Evolutionary conservation across 805 yeast species (phyloP).

Genomic region (Candida ascalaphidarum): DNA sequence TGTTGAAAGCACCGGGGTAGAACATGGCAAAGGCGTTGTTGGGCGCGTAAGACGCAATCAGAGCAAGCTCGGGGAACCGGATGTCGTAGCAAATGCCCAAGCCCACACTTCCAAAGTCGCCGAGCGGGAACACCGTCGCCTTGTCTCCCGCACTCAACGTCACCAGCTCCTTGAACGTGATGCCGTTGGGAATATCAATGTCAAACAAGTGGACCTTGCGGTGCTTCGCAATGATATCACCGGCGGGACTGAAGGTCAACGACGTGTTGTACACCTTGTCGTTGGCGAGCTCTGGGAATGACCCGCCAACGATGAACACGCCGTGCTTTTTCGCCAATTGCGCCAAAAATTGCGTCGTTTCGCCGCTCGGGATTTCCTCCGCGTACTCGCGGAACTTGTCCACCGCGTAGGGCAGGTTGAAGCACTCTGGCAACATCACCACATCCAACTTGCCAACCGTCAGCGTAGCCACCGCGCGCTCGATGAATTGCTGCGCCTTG

Average conservation of each 20-base stretch:
- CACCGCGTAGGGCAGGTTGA: conserved; percentile 92
- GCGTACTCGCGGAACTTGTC: conserved; percentile 81
- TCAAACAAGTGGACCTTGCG: conserved; percentile 90
- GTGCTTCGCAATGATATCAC: conserved; percentile 78
- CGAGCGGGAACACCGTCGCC: conserved; percentile 67
- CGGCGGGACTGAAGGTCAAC: conserved; percentile 60
- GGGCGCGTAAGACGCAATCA: conserved; percentile 53
- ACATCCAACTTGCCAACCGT: conserved; percentile 43
- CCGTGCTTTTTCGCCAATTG: conserved; percentile 55
- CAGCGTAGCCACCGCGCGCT: conserved; percentile 43
- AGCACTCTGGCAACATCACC: conserved; percentile 89
- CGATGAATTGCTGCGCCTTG: conserved; percentile 56
- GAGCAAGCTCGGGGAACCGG: conserved; percentile 72
- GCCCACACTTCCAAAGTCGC: conserved; percentile 42
- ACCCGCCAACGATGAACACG: conserved; percentile 78
- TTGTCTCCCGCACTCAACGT: conserved; percentile 72
- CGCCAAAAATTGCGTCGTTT: conserved; percentile 53
- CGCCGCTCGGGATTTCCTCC: conserved; percentile 75
- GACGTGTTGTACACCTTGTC: conserved; percentile 63
- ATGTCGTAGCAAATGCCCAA: conserved; percentile 81
- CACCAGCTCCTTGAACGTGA: conserved; percentile 76
- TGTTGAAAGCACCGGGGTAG: conserved; percentile 80
- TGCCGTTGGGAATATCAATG: conserved; percentile 85
- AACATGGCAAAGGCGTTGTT: conserved; percentile 65
- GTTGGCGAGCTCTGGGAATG: conserved; percentile 64